phyloP scores from a whole-genome alignment of 2,329 filamentous ascomycete genomes.

The Fusarium sp. region DNA sequence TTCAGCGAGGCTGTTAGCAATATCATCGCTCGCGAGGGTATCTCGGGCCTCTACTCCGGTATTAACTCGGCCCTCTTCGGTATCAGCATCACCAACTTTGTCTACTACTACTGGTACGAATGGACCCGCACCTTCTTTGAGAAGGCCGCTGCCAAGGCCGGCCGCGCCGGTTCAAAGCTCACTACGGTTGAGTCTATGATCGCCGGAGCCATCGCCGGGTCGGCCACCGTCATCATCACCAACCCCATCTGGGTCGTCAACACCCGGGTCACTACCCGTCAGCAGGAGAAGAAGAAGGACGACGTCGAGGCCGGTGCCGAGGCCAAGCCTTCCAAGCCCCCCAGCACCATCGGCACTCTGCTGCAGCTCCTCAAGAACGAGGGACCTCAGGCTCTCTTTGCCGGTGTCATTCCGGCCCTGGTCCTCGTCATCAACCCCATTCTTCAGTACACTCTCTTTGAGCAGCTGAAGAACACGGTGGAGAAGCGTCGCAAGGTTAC shows the following conservation, averaged over 20 bases:
- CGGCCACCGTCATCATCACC: slow-evolving; percentile 92
- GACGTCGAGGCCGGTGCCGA: slow-evolving; percentile 53
- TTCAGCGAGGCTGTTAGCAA: slow-evolving; percentile 84
- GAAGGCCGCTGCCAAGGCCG: slow-evolving; percentile 76
- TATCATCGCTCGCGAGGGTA: slow-evolving; percentile 91
- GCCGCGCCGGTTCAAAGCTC: slow-evolving; percentile 81
- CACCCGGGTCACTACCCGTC: slow-evolving; percentile 95
- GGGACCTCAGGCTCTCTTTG: slow-evolving; percentile 85
- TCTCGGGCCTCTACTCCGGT: slow-evolving; percentile 89
- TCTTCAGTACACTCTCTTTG: slow-evolving; percentile 97
- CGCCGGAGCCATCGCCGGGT: slow-evolving; percentile 91
- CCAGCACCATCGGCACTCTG: slow-evolving; percentile 84
- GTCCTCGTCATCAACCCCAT: slow-evolving; percentile 98
- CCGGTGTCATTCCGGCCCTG: slow-evolving; percentile 91
- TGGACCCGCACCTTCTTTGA: slow-evolving; percentile 93
- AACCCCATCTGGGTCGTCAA: slow-evolving; percentile 99
- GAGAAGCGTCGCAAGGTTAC: slow-evolving; percentile 81
- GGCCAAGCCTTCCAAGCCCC: slow-evolving; percentile 59
- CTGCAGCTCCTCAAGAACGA: slow-evolving; percentile 84
- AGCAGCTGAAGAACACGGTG: slow-evolving; percentile 93
- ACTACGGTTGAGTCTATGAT: slow-evolving; percentile 95
- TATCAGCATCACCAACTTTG: slow-evolving; percentile 98
- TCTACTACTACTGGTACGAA: slow-evolving; percentile 99
- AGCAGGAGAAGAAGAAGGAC: slow-evolving; percentile 63
- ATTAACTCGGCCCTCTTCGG: slow-evolving; percentile 95